These are phyloP conservation scores for Elsinoe australis DNA, from an alignment of 2,329 filamentous ascomycete species.

Conservation along the genomic window DNA sequence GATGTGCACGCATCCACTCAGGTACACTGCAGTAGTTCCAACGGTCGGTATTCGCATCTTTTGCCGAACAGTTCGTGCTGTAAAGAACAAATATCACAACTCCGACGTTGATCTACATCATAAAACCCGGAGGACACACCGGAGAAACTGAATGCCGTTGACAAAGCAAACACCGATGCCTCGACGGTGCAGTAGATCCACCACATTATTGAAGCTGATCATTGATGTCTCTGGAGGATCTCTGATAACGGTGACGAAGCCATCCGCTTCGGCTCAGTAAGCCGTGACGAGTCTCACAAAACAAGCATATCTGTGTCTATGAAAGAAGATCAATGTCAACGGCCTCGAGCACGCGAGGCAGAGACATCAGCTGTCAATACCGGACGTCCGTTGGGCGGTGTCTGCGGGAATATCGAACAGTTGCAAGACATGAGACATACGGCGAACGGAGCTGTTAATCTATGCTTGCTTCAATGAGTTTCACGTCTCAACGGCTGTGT, in stretches of 20 bases:
- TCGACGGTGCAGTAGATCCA: not conserved
- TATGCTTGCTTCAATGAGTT: constrained; percentile 9
- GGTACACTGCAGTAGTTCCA: constrained; percentile 12
- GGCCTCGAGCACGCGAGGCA: not conserved
- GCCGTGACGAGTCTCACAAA: not conserved
- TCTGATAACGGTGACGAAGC: not conserved
- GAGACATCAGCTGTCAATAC: constrained; percentile 11
- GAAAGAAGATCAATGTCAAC: not conserved
- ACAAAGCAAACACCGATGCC: too few relatives aligned
- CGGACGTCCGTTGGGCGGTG: not conserved
- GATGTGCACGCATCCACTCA: not conserved
- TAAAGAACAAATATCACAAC: not conserved
- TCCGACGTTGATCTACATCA: not conserved
- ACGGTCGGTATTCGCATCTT: constrained; percentile 6
- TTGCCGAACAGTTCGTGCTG: not conserved
- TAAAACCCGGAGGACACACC: not conserved
- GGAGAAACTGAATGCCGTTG: not conserved
- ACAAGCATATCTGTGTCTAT: not conserved
- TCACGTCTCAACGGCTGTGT: constrained; percentile 2
- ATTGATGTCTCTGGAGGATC: constrained; percentile 7
- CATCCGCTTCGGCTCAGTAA: not conserved
- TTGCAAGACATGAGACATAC: constrained; percentile 1
- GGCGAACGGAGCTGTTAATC: not conserved
- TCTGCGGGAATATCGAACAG: not conserved
- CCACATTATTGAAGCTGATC: constrained; percentile 10